A percentile compares a stretch with the other conserved stretches of the same genome.
phyloP scores from a whole-genome alignment of 2,329 filamentous ascomycete genomes.

The Lachnellula hyalina region DNA sequence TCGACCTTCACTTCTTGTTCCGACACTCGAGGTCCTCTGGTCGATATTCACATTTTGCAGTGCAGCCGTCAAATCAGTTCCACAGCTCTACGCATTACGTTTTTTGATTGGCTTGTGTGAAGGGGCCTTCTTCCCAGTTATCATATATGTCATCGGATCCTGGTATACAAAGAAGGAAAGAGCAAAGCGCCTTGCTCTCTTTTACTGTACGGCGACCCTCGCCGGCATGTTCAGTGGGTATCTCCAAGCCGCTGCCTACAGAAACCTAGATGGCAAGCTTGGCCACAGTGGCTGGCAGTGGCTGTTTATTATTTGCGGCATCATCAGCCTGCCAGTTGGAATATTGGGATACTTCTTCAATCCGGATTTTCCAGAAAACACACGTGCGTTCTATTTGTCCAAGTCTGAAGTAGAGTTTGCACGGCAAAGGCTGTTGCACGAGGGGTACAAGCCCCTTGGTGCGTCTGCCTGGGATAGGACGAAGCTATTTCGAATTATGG shows the following conservation, averaged over 20 bases:
- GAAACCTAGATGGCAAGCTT: conserved; percentile 33
- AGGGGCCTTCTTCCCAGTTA: conserved; percentile 20
- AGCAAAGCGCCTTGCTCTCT: conserved; percentile 50
- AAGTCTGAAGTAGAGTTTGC: conserved; percentile 13
- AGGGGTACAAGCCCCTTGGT: conserved; percentile 22
- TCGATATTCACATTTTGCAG: conserved; percentile 22
- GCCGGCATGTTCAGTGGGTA: conserved; percentile 43
- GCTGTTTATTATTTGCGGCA: conserved; percentile 45
- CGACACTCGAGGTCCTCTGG: conserved; percentile 22
- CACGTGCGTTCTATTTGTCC: conserved; percentile 35
- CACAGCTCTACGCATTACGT: conserved; percentile 38
- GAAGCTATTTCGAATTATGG: conserved; percentile 24
- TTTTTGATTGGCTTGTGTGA: conserved; percentile 39
- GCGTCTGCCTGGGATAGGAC: conserved; percentile 19
- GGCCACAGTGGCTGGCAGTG: conserved; percentile 40
- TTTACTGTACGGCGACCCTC: conserved; percentile 47
- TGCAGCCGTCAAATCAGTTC: conserved; percentile 26
- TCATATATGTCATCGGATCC: conserved; percentile 39
- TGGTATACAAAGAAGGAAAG: conserved; percentile 41
- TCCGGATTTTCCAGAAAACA: conserved; percentile 38
- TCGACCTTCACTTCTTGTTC: conserved; percentile 23
- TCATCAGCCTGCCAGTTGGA: conserved; percentile 50
- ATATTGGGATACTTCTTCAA: conserved; percentile 45
- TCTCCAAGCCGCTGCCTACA: conserved; percentile 38
- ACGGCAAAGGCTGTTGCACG: conserved; percentile 10